Percentiles rank a stretch among this genome's conserved stretches.
Evolutionary conservation across 1,284 basidiomycete species (phyloP).

Genomic region (Puccinia hordei): DNA sequence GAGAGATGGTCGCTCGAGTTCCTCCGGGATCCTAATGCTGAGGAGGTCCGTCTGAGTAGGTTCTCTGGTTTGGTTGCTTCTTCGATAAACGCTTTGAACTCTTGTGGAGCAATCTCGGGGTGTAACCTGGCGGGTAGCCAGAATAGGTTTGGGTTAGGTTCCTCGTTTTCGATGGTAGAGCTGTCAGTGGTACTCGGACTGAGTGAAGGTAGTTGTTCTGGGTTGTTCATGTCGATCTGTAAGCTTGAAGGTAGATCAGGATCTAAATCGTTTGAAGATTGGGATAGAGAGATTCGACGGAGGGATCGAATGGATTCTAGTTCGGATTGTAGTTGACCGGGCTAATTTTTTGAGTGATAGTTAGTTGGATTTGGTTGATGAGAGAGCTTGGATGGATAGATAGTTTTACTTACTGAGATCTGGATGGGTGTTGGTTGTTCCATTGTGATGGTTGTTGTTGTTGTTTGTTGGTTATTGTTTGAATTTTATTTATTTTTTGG

Average conservation of each 20-base stretch:
- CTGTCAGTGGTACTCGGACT: background rate
- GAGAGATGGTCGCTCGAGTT: constrained; percentile 61
- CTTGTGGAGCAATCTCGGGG: constrained; percentile 92
- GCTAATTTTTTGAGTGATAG: background rate
- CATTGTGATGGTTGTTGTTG: background rate
- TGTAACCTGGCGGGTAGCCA: constrained; percentile 97
- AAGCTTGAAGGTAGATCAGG: constrained; percentile 53
- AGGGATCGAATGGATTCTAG: constrained; percentile 55
- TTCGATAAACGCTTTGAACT: constrained; percentile 91
- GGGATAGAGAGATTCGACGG: constrained; percentile 53
- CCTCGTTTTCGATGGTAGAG: background rate
- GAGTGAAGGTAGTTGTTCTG: constrained; percentile 10
- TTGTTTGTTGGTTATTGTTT: too few relatives aligned
- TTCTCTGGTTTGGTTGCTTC: constrained; percentile 71
- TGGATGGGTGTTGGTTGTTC: background rate
- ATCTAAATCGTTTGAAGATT: constrained; percentile 52
- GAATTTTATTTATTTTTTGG: too few relatives aligned
- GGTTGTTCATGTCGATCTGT: constrained; percentile 7
- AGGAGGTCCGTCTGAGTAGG: constrained; percentile 54
- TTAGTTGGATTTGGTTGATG: background rate
- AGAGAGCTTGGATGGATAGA: too few relatives aligned
- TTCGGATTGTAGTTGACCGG: constrained; percentile 44
- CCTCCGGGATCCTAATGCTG: constrained; percentile 58
- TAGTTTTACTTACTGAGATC: constrained; percentile 10
- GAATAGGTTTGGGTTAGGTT: constrained; percentile 68